Conservation (phyloP, 768 basidiomycete species). For the Auriscalpium orientale region DNA sequence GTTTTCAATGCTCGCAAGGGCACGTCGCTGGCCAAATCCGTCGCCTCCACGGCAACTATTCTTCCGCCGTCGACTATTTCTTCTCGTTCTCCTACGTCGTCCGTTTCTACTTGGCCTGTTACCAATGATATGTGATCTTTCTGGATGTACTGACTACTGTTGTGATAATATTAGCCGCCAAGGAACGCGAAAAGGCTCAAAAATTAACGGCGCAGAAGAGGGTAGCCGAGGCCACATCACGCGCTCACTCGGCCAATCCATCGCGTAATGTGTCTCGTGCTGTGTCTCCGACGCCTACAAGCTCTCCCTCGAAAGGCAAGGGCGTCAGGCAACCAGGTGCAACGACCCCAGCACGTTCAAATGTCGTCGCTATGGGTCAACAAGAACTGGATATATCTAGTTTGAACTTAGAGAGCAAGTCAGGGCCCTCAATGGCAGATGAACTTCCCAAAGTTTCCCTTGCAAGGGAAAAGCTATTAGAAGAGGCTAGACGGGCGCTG, state of each 20-base stretch:
- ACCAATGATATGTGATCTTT: constrained; percentile 15
- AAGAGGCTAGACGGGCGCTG: constrained; percentile 59
- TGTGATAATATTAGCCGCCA: constrained; percentile 50
- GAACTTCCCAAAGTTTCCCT: constrained; percentile 58
- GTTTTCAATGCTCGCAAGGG: constrained; percentile 76
- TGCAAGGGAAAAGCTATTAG: constrained; percentile 74
- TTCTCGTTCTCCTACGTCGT: constrained; percentile 14
- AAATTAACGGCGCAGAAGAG: constrained; percentile 44
- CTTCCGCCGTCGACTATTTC: constrained; percentile 18
- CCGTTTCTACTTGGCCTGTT: constrained; percentile 32
- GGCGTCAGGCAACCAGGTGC: constrained; percentile 32
- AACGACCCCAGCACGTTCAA: constrained; percentile 24
- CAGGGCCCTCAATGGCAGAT: constrained; percentile 31
- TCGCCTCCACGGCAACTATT: constrained; percentile 10
- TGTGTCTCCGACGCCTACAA: constrained; percentile 6
- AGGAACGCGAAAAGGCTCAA: constrained; percentile 71
- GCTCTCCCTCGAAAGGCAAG: constrained; percentile 23
- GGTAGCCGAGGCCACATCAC: constrained; percentile 21
- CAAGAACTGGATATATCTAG: constrained; percentile 67
- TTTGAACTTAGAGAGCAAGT: constrained; percentile 51
- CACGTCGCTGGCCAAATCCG: constrained; percentile 42
- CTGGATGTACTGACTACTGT: constrained; percentile 27
- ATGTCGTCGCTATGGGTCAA: constrained; percentile 46
- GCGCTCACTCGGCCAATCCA: not conserved
- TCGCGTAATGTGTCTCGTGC: constrained; percentile 11